phyloP scores from a whole-genome alignment of 345 rosid species.

The Populus ilicifolia region DNA sequence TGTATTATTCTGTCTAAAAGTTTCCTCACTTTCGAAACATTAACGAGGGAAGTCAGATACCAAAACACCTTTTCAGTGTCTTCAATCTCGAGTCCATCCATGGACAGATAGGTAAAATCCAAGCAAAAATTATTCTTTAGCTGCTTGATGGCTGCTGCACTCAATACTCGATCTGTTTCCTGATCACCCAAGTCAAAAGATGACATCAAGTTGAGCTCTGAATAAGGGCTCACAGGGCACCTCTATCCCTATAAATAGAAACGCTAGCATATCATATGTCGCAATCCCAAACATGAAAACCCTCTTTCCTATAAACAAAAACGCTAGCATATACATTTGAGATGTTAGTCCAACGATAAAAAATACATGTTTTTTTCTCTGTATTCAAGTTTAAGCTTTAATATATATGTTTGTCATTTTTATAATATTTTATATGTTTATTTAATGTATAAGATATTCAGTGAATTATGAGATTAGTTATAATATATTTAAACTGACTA shows the following conservation, averaged over 20 bases:
- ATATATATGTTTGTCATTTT: no score
- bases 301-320: neutral
- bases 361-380: no score
- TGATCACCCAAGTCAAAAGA: neutral
- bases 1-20: neutral
- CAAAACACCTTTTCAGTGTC: neutral
- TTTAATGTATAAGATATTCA: no score
- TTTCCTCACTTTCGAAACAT: neutral
- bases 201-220: neutral
- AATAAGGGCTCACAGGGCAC: neutral
- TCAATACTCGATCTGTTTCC: neutral
- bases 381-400: no score
- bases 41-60: neutral
- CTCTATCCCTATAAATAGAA: neutral
- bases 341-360: no score
- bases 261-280: neutral
- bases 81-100: no score
- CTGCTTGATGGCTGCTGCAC: neutral
- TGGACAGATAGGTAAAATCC: no score
- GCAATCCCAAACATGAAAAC: slow-evolving; percentile 8
- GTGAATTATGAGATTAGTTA: no score
- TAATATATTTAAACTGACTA: no score
- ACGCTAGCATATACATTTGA: neutral
- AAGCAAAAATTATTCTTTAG: neutral
- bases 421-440: no score